Evolutionary conservation across 371 early-diverging fungal genomes (phyloP).

Genomic region (Saksenaea oblongispora): DNA sequence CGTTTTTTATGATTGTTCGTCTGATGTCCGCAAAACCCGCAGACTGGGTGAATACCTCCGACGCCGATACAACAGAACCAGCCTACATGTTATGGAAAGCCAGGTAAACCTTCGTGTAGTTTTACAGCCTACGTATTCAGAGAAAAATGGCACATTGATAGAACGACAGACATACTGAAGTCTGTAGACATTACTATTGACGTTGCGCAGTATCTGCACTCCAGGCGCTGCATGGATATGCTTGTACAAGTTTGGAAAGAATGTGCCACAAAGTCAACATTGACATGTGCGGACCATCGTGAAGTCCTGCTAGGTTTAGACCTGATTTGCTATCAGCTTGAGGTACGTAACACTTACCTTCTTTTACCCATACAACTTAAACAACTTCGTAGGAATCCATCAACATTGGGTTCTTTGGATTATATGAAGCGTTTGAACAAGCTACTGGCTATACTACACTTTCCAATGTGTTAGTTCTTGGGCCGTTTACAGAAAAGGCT

Average conservation of each 20-base stretch:
- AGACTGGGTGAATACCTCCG: conserved; percentile 1
- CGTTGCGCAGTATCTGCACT: conserved; percentile 37
- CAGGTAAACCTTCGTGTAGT: conserved; percentile 10
- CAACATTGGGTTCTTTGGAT: conserved; percentile 30
- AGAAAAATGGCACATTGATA: background rate
- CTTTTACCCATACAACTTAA: background rate
- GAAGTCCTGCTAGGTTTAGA: conserved; percentile 27
- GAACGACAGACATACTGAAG: conserved; percentile 29
- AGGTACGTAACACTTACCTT: conserved; percentile 13
- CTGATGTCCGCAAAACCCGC: conserved; percentile 39
- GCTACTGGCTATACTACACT: conserved; percentile 41
- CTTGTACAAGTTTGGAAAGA: conserved; percentile 36
- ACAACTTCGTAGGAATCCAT: conserved; percentile 20
- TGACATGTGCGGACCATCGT: conserved; percentile 18
- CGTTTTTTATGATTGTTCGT: conserved; percentile 44
- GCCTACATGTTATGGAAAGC: conserved; percentile 41
- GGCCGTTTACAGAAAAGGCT: conserved; percentile 36
- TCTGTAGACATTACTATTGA: conserved; percentile 30
- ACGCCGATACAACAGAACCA: conserved; percentile 11
- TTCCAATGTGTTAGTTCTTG: conserved; percentile 37
- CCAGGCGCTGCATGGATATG: conserved; percentile 27
- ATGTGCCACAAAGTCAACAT: conserved; percentile 12
- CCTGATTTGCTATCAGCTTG: conserved; percentile 17
- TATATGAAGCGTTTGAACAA: conserved; percentile 48
- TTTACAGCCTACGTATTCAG: background rate